These are phyloP conservation scores for Kodamaea kakaduensis DNA, from an alignment of 805 yeast genomes.

Conservation along the genomic window DNA sequence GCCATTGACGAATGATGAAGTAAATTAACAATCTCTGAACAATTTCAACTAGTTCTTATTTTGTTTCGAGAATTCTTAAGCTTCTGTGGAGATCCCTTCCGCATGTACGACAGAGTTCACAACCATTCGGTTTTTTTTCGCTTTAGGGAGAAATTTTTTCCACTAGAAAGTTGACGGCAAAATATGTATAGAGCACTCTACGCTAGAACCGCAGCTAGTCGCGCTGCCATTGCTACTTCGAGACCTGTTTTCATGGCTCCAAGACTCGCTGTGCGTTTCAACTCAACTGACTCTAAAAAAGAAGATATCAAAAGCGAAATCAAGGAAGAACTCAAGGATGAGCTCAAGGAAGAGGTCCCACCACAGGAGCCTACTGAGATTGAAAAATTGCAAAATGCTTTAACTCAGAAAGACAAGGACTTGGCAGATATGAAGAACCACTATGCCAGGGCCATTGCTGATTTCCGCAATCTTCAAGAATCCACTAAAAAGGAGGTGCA, in stretches of 20 bases:
- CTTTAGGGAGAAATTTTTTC: slow-evolving; percentile 11
- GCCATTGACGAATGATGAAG: too few relatives aligned
- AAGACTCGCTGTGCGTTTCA: slow-evolving; percentile 16
- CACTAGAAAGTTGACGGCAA: slow-evolving; percentile 2
- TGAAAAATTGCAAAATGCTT: slow-evolving; percentile 46
- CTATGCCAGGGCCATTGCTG: slow-evolving; percentile 80
- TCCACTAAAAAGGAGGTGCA: slow-evolving; percentile 82
- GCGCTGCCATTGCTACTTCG: slow-evolving; percentile 14
- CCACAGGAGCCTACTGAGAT: slow-evolving; percentile 7
- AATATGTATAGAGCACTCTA: slow-evolving; percentile 27
- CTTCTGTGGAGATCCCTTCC: too few relatives aligned
- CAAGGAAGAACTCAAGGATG: slow-evolving; percentile 7
- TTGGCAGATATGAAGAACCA: slow-evolving; percentile 78
- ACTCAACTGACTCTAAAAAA: slow-evolving; percentile 15
- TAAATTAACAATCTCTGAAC: too few relatives aligned
- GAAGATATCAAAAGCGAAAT: slow-evolving; percentile 9
- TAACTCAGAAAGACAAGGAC: slow-evolving; percentile 63
- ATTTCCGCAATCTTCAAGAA: slow-evolving; percentile 88
- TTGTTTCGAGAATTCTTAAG: too few relatives aligned
- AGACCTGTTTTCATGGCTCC: slow-evolving; percentile 13
- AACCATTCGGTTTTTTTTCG: slow-evolving; percentile 1
- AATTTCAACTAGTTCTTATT: too few relatives aligned
- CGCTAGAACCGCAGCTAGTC: slow-evolving; percentile 16
- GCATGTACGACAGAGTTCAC: too few relatives aligned
- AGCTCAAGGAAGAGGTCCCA: neutral